Conservation (phyloP, 2,329 filamentous ascomycete genomes). For the Alternaria hordeiaustralica region DNA sequence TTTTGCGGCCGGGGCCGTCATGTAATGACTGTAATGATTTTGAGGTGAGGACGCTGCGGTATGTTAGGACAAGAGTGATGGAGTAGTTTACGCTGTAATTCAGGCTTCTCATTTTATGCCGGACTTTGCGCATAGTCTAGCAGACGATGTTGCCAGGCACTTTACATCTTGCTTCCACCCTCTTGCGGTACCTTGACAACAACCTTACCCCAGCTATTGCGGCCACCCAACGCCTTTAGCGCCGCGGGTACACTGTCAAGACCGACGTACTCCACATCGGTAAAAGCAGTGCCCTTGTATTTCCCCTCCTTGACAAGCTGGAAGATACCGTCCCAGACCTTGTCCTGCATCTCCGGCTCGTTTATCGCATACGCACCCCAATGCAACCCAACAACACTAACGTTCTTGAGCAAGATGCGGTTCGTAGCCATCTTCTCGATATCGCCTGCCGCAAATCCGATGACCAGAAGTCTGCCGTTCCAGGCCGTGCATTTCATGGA, state of each 20-base stretch:
- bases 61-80: neutral
- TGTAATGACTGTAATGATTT: neutral
- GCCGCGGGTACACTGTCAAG: constrained; percentile 80
- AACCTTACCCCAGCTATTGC: constrained; percentile 95
- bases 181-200: constrained; percentile 81
- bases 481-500: constrained; percentile 91
- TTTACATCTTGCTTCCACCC: constrained; percentile 45
- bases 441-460: constrained; percentile 84
- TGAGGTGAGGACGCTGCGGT: constrained; percentile 14
- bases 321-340: constrained; percentile 84
- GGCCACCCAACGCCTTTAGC: constrained; percentile 75
- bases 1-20: neutral
- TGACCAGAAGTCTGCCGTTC: constrained; percentile 86
- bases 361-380: constrained; percentile 85
- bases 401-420: constrained; percentile 91
- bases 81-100: neutral
- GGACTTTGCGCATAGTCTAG: neutral
- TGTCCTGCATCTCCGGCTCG: constrained; percentile 72
- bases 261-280: constrained; percentile 81
- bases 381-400: constrained; percentile 85
- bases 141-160: neutral
- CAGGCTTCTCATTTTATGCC: neutral
- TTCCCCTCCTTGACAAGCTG: constrained; percentile 78
- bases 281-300: constrained; percentile 82
- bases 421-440: constrained; percentile 96